Conservation (phyloP, 805 yeast species). For the Wickerhamomyces sydowiorum region DNA sequence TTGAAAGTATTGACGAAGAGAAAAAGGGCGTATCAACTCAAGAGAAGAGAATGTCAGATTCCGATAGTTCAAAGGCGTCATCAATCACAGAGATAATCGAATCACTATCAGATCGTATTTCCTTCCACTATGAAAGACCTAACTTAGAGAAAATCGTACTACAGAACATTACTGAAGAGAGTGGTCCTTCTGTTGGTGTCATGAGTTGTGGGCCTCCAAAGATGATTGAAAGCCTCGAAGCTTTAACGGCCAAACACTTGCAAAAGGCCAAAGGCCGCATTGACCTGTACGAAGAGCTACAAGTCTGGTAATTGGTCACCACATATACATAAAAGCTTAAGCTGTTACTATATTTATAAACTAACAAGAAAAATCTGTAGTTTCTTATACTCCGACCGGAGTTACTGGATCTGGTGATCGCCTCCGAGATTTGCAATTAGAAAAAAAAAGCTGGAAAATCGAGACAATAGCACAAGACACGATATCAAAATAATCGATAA, state of each 20-base stretch:
- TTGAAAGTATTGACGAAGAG: slow-evolving; percentile 2
- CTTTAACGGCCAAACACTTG: slow-evolving; percentile 34
- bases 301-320: slow-evolving; percentile 66
- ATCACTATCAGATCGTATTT: slow-evolving; percentile 10
- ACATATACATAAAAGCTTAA: no score
- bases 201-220: slow-evolving; percentile 59
- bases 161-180: slow-evolving; percentile 29
- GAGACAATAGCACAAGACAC: not conserved
- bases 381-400: no score
- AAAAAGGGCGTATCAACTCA: not conserved
- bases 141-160: slow-evolving; percentile 31
- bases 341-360: no score
- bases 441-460: not conserved
- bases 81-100: not conserved
- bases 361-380: no score
- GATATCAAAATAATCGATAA: not conserved
- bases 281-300: slow-evolving; percentile 71
- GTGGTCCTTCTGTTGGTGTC: slow-evolving; percentile 40
- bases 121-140: slow-evolving; percentile 43
- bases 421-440: no score
- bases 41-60: not conserved
- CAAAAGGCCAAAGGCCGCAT: slow-evolving; percentile 40
- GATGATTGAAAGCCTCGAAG: slow-evolving; percentile 53
- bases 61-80: not conserved
- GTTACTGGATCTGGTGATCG: no score